Percentiles rank a stretch among this genome's conserved stretches.
Conservation (phyloP, 2,329 filamentous ascomycete genomes). For the Phaeosphaeriaceae sp. region DNA sequence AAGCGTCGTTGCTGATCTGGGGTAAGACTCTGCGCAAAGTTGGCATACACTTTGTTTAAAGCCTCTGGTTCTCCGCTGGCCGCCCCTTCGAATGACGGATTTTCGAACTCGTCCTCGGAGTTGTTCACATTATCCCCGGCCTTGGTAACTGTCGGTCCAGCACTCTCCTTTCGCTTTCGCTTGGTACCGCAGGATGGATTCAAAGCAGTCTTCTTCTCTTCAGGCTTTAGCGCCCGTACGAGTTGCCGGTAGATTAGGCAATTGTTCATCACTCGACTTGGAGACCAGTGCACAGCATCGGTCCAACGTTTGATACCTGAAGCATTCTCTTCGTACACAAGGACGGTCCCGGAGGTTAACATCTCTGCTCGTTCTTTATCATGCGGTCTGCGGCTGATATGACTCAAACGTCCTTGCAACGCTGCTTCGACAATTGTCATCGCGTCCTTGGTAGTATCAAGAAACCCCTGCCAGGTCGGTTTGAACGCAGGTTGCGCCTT, state of each 20-base stretch:
- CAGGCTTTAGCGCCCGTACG: conserved; percentile 43
- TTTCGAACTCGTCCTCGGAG: conserved; percentile 45
- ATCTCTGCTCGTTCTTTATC: conserved; percentile 79
- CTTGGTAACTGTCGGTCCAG: conserved; percentile 33
- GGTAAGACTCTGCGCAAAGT: conserved; percentile 49
- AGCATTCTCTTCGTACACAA: conserved; percentile 90
- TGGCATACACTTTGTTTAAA: conserved; percentile 43
- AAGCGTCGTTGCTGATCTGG: conserved; percentile 64
- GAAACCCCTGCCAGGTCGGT: conserved; percentile 71
- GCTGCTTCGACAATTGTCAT: conserved; percentile 82
- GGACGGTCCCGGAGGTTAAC: conserved; percentile 83
- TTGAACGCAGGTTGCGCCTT: conserved; percentile 55
- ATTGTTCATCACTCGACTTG: conserved; percentile 82
- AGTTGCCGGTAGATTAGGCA: conserved; percentile 87
- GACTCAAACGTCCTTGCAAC: conserved; percentile 71
- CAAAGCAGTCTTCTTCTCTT: conserved; percentile 45
- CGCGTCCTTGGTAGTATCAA: conserved; percentile 75
- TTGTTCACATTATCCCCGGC: conserved; percentile 37
- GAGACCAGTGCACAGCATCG: conserved; percentile 89
- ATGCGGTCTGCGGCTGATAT: conserved; percentile 83
- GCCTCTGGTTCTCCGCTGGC: conserved; percentile 32
- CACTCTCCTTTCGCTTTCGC: conserved; percentile 45
- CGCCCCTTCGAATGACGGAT: conserved; percentile 27
- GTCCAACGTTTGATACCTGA: conserved; percentile 96
- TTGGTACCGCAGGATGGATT: conserved; percentile 46